A percentile compares a stretch with the other conserved stretches of the same genome.
Conservation (phyloP, 306 rosid genomes). For the Chamaecrista fasciculata region DNA sequence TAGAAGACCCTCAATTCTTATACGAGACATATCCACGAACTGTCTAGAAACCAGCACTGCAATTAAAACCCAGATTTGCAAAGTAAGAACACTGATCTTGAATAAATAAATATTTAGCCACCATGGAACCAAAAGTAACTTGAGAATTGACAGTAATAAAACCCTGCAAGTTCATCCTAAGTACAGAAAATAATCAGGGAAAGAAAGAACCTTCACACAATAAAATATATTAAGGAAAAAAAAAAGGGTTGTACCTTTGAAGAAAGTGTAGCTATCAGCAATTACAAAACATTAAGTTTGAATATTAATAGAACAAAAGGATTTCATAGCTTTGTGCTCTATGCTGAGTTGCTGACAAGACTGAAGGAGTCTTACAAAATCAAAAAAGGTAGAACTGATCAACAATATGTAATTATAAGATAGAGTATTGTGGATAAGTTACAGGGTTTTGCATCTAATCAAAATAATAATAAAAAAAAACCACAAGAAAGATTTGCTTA, state of each 20-base stretch:
- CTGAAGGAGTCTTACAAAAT: not conserved
- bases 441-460: not conserved
- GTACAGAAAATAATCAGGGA: not conserved
- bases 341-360: not conserved
- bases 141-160: not conserved
- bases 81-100: not conserved
- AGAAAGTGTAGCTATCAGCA: not conserved
- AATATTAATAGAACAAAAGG: not conserved
- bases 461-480: not conserved
- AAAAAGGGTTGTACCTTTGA: not conserved
- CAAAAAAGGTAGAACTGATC: not conserved
- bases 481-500: not conserved
- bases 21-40: constrained; percentile 87
- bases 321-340: not conserved
- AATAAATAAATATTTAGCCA: constrained; percentile 11
- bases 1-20: constrained; percentile 96
- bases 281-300: not conserved
- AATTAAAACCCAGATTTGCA: constrained; percentile 9
- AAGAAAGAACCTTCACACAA: not conserved
- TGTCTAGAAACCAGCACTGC: constrained; percentile 95
- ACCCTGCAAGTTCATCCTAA: not conserved
- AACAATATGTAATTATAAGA: not conserved
- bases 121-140: not conserved
- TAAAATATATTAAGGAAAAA: not conserved
- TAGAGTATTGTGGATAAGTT: not conserved